These are phyloP conservation scores for Penicillium sp. DNA, from an alignment of 2,329 filamentous ascomycete species.

Conservation along the genomic window DNA sequence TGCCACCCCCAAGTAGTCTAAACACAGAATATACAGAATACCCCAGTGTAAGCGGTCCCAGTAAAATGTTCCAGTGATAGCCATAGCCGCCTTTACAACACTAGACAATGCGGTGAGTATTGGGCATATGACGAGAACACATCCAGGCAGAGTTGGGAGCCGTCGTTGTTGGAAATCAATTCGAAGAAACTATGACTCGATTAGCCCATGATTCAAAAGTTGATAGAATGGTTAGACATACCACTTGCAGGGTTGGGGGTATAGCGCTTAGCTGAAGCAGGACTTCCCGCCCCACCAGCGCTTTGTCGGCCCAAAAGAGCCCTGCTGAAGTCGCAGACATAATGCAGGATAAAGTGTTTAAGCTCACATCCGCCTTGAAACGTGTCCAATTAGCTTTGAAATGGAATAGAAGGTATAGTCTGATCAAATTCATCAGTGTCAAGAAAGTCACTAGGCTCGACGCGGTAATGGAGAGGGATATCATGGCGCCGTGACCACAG, in stretches of 20 bases:
- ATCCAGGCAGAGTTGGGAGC: neutral
- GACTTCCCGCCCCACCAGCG: neutral
- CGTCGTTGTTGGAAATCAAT: conserved; percentile 2
- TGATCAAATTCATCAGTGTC: neutral
- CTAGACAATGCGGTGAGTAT: neutral
- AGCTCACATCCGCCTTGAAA: neutral
- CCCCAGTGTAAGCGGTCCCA: conserved; percentile 2
- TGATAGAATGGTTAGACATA: neutral
- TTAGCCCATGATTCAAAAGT: neutral
- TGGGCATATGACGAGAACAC: neutral
- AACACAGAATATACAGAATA: conserved; percentile 1
- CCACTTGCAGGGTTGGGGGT: neutral
- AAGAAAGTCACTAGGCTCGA: conserved; percentile 2
- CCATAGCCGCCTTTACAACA: neutral
- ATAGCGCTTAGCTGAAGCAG: neutral
- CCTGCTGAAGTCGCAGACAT: conserved; percentile 1
- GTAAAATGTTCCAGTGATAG: conserved; percentile 1
- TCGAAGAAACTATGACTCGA: conserved; percentile 1
- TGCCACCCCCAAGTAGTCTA: neutral
- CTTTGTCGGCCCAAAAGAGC: conserved; percentile 1
- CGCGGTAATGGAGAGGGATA: conserved; percentile 1
- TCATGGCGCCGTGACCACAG: neutral
- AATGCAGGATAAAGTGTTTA: neutral
- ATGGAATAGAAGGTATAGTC: neutral
- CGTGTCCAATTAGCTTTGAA: conserved; percentile 1